These are phyloP conservation scores for Corniculantispora saksenae DNA, from an alignment of 2,329 filamentous ascomycete genomes.

Conservation along the genomic window DNA sequence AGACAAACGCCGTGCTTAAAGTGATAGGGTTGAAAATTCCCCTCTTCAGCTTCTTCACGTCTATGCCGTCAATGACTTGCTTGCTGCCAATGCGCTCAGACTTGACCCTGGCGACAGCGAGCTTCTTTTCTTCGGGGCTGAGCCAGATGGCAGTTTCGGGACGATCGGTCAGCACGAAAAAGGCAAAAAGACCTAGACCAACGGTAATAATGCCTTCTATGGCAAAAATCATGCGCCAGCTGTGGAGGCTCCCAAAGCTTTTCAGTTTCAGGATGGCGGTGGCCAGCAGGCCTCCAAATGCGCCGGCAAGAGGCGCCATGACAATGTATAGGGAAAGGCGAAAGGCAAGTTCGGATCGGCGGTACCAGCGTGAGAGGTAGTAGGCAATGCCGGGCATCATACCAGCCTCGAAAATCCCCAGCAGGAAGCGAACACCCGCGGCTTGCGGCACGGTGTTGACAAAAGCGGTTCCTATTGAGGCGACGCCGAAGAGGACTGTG, in stretches of 20 bases:
- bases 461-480: slow-evolving; percentile 66
- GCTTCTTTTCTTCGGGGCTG: slow-evolving; percentile 62
- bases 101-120: slow-evolving; percentile 67
- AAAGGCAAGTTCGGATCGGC: slow-evolving; percentile 67
- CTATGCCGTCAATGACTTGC: slow-evolving; percentile 64
- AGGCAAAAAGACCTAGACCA: slow-evolving; percentile 58
- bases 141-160: slow-evolving; percentile 70
- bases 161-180: slow-evolving; percentile 67
- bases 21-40: slow-evolving; percentile 67
- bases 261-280: slow-evolving; percentile 64
- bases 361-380: slow-evolving; percentile 72
- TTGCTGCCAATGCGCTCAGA: slow-evolving; percentile 65
- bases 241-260: slow-evolving; percentile 55
- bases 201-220: slow-evolving; percentile 65
- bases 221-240: slow-evolving; percentile 70
- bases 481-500: slow-evolving; percentile 63
- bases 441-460: slow-evolving; percentile 53
- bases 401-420: slow-evolving; percentile 71
- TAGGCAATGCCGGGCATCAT: slow-evolving; percentile 75
- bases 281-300: slow-evolving; percentile 69
- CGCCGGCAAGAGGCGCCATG: slow-evolving; percentile 69
- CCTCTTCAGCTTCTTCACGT: slow-evolving; percentile 57
- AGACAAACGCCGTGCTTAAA: slow-evolving; percentile 56
- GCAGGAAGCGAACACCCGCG: slow-evolving; percentile 65
- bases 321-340: slow-evolving; percentile 69